A percentile compares a stretch with the other conserved stretches of the same genome.
Conservation (phyloP, 2,329 filamentous ascomycete genomes). For the Hymenoscyphus infarciens region DNA sequence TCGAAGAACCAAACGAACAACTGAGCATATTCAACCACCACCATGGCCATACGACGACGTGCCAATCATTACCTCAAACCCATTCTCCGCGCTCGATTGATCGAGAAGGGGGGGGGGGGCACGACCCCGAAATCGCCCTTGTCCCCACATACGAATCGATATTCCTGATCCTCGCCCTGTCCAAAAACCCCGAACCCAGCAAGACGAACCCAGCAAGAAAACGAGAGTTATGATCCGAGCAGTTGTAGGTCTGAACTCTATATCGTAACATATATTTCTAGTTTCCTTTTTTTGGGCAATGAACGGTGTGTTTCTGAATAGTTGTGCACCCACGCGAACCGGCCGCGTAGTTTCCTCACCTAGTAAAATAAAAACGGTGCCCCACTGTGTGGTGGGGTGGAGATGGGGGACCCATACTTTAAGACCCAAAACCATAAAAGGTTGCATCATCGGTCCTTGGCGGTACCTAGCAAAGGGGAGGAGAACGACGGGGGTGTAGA, state of each 20-base stretch:
- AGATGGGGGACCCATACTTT: too few species aligned
- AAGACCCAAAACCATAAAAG: too few species aligned
- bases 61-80: conserved; percentile 1
- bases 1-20: neutral
- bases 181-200: neutral
- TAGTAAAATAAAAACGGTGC: too few species aligned
- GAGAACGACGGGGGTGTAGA: neutral
- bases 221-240: neutral
- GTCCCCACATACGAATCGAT: neutral
- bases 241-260: neutral
- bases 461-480: too few species aligned
- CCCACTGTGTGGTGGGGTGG: too few species aligned
- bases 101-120: neutral
- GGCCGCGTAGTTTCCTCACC: too few species aligned
- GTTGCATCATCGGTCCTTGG: too few species aligned
- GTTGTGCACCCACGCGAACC: neutral
- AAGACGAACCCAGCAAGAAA: neutral
- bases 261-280: neutral
- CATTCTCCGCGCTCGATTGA: neutral
- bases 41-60: neutral
- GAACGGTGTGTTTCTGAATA: neutral
- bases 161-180: conserved; percentile 1
- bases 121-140: conserved; percentile 1
- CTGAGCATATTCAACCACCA: neutral
- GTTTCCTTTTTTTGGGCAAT: neutral